Evolutionary conservation across 2,329 filamentous ascomycete species (phyloP).

Genomic region (Elsinoe fawcettii): DNA sequence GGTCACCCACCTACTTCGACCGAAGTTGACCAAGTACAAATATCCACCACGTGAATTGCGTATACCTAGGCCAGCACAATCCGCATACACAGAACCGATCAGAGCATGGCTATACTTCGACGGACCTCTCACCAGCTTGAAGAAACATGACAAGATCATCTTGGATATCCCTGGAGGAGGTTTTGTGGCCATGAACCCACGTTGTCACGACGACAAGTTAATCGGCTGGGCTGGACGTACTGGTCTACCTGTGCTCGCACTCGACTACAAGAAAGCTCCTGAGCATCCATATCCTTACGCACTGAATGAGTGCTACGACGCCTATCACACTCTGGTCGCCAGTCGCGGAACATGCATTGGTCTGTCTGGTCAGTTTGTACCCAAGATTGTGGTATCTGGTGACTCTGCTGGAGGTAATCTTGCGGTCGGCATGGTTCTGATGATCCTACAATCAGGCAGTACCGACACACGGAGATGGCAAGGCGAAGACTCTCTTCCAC

Average conservation of each 20-base stretch:
- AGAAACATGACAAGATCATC: conserved; percentile 68
- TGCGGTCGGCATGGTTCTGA: conserved; percentile 71
- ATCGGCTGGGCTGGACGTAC: conserved; percentile 86
- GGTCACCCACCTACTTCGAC: conserved; percentile 64
- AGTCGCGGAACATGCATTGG: conserved; percentile 70
- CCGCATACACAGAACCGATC: conserved; percentile 75
- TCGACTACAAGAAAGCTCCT: conserved; percentile 85
- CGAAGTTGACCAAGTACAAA: conserved; percentile 57
- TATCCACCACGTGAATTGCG: conserved; percentile 76
- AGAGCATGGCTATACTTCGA: conserved; percentile 91
- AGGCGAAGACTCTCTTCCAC: conserved; percentile 52
- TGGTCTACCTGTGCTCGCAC: conserved; percentile 77
- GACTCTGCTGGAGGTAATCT: conserved; percentile 80
- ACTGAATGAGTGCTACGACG: conserved; percentile 80
- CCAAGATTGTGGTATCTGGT: conserved; percentile 65
- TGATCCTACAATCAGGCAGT: conserved; percentile 63
- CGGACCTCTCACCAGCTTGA: conserved; percentile 69
- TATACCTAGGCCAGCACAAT: conserved; percentile 71
- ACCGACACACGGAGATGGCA: conserved; percentile 47
- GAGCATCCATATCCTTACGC: conserved; percentile 81
- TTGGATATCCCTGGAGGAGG: conserved; percentile 90
- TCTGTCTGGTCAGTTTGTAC: conserved; percentile 56
- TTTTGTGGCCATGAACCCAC: conserved; percentile 94
- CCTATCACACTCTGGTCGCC: conserved; percentile 65
- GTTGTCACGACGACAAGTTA: conserved; percentile 88